Evolutionary conservation across 805 yeast species (phyloP).

Genomic region (Metschnikowia peoriensis): DNA sequence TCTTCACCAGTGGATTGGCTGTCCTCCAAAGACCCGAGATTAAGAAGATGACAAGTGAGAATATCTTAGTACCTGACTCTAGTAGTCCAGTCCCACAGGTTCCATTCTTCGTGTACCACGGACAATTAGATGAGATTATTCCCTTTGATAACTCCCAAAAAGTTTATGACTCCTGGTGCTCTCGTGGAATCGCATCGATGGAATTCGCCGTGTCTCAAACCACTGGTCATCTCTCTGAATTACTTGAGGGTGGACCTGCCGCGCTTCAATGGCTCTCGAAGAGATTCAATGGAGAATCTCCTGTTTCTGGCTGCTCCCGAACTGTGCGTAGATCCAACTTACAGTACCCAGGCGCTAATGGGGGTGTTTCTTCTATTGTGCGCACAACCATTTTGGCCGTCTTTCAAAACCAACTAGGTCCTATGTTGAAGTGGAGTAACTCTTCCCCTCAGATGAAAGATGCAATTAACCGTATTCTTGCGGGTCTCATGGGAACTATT

Average conservation of each 20-base stretch:
- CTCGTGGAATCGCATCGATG: too few relatives aligned
- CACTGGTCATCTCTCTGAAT: too few relatives aligned
- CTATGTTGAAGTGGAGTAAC: too few relatives aligned
- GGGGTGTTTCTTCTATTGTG: too few relatives aligned
- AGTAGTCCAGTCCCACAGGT: constrained; percentile 21
- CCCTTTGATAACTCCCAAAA: constrained; percentile 20
- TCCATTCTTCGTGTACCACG: constrained; percentile 27
- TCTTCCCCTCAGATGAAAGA: too few relatives aligned
- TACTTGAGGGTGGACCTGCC: too few relatives aligned
- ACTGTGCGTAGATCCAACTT: constrained; percentile 12
- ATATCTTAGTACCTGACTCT: constrained; percentile 6
- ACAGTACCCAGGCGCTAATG: too few relatives aligned
- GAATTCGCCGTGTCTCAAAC: constrained; percentile 30
- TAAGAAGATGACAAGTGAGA: constrained; percentile 1
- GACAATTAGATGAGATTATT: constrained; percentile 22
- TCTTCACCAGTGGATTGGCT: constrained; percentile 8
- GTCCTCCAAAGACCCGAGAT: constrained; percentile 7
- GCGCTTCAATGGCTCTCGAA: constrained; percentile 14
- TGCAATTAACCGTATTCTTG: too few relatives aligned
- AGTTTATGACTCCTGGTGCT: too few relatives aligned
- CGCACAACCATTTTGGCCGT: too few relatives aligned
- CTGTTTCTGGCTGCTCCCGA: constrained; percentile 12
- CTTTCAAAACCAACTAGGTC: too few relatives aligned
- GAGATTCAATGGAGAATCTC: constrained; percentile 10
- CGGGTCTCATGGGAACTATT: too few relatives aligned